phyloP scores from a whole-genome alignment of 805 yeast genomes.

The Yarrowia bubula region DNA sequence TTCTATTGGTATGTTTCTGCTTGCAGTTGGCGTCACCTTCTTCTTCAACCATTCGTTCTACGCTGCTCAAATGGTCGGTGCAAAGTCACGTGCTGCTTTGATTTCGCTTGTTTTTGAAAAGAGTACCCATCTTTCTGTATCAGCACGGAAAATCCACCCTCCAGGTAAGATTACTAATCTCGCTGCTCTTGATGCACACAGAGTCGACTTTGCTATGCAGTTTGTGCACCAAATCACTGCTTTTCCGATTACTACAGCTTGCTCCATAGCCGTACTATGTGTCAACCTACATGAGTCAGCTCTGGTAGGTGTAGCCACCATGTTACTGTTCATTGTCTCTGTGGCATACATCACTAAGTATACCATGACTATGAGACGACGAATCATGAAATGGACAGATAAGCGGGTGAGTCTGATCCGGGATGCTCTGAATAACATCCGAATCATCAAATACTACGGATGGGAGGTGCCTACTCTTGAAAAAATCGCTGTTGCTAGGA shows the following conservation, averaged over 20 bases:
- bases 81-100: slow-evolving; percentile 63
- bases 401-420: slow-evolving; percentile 68
- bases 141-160: slow-evolving; percentile 54
- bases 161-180: slow-evolving; percentile 66
- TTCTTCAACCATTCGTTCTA: slow-evolving; percentile 62
- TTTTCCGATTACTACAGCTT: slow-evolving; percentile 64
- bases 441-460: slow-evolving; percentile 77
- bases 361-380: slow-evolving; percentile 51
- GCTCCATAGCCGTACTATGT: slow-evolving; percentile 59
- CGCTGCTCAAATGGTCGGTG: slow-evolving; percentile 59
- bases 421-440: slow-evolving; percentile 74
- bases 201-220: slow-evolving; percentile 67
- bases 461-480: slow-evolving; percentile 76
- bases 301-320: slow-evolving; percentile 49
- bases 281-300: slow-evolving; percentile 64
- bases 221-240: slow-evolving; percentile 59
- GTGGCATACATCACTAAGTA: slow-evolving; percentile 32
- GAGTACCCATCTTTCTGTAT: slow-evolving; percentile 54
- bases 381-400: slow-evolving; percentile 62
- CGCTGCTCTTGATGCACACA: slow-evolving; percentile 68
- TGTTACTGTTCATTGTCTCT: slow-evolving; percentile 38
- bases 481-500: slow-evolving; percentile 51
- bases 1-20: slow-evolving; percentile 61
- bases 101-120: slow-evolving; percentile 65
- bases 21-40: slow-evolving; percentile 52